phyloP scores from a whole-genome alignment of 2,329 filamentous ascomycete species.

The Clonostachys byssicola region DNA sequence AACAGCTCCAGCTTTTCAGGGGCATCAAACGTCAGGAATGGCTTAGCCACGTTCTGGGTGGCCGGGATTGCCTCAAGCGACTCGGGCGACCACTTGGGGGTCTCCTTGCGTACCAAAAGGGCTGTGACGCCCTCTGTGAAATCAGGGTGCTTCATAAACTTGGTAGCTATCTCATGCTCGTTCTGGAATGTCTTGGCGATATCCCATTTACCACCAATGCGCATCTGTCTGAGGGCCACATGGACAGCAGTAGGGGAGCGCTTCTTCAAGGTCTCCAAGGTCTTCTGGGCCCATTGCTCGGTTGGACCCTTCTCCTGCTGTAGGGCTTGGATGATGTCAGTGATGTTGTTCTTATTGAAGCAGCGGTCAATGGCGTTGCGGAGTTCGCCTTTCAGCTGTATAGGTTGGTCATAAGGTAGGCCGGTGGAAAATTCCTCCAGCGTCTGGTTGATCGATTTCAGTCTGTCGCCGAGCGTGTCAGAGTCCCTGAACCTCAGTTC shows the following conservation, averaged over 20 bases:
- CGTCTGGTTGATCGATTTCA: constrained; percentile 74
- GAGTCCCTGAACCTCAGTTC: constrained; percentile 87
- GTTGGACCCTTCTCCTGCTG: constrained; percentile 46
- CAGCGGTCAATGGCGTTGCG: constrained; percentile 82
- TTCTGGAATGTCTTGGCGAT: constrained; percentile 82
- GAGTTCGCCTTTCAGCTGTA: constrained; percentile 63
- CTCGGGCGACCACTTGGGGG: constrained; percentile 73
- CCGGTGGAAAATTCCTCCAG: constrained; percentile 90
- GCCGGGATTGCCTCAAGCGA: constrained; percentile 63
- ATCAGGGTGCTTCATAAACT: constrained; percentile 89
- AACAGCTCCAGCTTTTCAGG: constrained; percentile 53
- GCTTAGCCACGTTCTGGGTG: constrained; percentile 48
- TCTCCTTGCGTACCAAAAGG: constrained; percentile 66
- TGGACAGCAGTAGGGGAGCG: constrained; percentile 85
- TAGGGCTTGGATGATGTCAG: constrained; percentile 68
- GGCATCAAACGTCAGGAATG: constrained; percentile 62
- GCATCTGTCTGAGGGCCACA: constrained; percentile 82
- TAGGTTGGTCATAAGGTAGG: constrained; percentile 70
- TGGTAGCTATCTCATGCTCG: constrained; percentile 78
- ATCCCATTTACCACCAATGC: constrained; percentile 68
- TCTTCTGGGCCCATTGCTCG: constrained; percentile 75
- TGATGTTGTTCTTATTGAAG: constrained; percentile 64
- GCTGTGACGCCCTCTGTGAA: constrained; percentile 90
- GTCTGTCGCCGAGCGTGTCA: constrained; percentile 56
- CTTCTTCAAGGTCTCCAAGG: constrained; percentile 67